Evolutionary conservation across 2,329 filamentous ascomycete species (phyloP).

Genomic region (Bertia moriformis): DNA sequence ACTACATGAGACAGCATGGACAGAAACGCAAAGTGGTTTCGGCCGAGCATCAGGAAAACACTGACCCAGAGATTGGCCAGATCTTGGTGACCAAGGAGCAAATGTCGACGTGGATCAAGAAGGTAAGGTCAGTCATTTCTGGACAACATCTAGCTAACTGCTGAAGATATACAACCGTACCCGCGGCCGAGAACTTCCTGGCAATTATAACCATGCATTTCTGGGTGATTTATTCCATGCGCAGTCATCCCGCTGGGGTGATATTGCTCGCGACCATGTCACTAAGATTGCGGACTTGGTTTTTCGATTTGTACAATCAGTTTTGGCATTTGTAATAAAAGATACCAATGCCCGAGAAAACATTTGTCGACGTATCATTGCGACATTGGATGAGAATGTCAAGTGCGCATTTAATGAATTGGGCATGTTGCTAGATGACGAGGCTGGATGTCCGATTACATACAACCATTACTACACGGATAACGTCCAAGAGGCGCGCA

Average conservation of each 20-base stretch:
- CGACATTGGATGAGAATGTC: conserved; percentile 4
- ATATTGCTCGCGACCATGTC: conserved; percentile 7
- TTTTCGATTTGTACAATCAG: conserved; percentile 5
- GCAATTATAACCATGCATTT: conserved; percentile 17
- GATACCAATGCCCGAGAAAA: conserved; percentile 3
- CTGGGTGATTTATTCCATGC: conserved; percentile 17
- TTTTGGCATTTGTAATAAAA: conserved; percentile 3
- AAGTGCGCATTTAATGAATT: conserved; percentile 8
- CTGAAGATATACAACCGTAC: conserved; percentile 6
- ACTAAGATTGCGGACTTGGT: conserved; percentile 4
- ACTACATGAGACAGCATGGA: conserved; percentile 4
- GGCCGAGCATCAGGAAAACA: conserved; percentile 2
- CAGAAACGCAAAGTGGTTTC: not conserved
- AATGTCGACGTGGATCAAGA: conserved; percentile 4
- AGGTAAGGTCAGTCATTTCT: conserved; percentile 1
- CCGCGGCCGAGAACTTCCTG: conserved; percentile 14
- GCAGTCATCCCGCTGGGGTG: conserved; percentile 12
- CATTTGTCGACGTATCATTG: conserved; percentile 2
- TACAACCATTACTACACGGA: conserved; percentile 15
- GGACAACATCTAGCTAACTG: conserved; percentile 4
- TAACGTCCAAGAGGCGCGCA: conserved; percentile 9
- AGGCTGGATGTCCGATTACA: conserved; percentile 9
- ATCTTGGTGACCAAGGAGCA: conserved; percentile 3
- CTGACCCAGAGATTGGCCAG: conserved; percentile 1
- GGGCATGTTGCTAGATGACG: conserved; percentile 8